These are phyloP conservation scores for Pisolithus albus DNA, from an alignment of 768 basidiomycete genomes.

Conservation along the genomic window DNA sequence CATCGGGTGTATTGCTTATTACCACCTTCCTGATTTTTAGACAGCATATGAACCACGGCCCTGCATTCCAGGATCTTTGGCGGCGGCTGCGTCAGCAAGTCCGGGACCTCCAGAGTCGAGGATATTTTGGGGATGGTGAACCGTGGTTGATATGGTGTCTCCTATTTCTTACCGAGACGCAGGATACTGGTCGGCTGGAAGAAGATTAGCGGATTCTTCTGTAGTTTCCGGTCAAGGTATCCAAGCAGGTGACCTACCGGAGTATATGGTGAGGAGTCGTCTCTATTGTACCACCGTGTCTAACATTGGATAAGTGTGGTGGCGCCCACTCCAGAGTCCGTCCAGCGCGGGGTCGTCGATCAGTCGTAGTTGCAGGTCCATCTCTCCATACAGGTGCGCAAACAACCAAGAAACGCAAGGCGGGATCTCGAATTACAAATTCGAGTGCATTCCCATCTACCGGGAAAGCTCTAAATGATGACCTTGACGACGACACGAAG, in stretches of 20 bases:
- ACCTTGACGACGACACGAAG: constrained; percentile 29
- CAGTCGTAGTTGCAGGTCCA: constrained; percentile 26
- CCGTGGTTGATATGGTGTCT: neutral
- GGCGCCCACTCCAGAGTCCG: constrained; percentile 64
- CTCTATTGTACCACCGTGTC: neutral
- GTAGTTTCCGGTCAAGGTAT: constrained; percentile 45
- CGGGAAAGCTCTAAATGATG: constrained; percentile 47
- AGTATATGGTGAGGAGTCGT: constrained; percentile 54
- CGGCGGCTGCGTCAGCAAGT: constrained; percentile 58
- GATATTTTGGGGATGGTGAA: constrained; percentile 79
- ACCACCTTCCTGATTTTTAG: neutral
- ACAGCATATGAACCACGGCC: constrained; percentile 78
- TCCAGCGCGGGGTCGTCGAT: constrained; percentile 42
- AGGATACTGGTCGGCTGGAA: constrained; percentile 84
- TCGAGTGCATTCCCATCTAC: constrained; percentile 53
- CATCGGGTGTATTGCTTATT: neutral
- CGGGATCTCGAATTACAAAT: constrained; percentile 60
- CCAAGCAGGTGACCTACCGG: constrained; percentile 56
- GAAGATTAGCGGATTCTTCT: constrained; percentile 59
- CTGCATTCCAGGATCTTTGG: constrained; percentile 73
- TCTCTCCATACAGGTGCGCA: constrained; percentile 56
- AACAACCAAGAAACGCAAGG: constrained; percentile 61
- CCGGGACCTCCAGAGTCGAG: constrained; percentile 58
- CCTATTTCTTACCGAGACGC: constrained; percentile 3
- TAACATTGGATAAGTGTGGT: constrained; percentile 51